These are phyloP conservation scores for Kodamaea leandrae DNA, from an alignment of 805 yeast species.

Conservation along the genomic window DNA sequence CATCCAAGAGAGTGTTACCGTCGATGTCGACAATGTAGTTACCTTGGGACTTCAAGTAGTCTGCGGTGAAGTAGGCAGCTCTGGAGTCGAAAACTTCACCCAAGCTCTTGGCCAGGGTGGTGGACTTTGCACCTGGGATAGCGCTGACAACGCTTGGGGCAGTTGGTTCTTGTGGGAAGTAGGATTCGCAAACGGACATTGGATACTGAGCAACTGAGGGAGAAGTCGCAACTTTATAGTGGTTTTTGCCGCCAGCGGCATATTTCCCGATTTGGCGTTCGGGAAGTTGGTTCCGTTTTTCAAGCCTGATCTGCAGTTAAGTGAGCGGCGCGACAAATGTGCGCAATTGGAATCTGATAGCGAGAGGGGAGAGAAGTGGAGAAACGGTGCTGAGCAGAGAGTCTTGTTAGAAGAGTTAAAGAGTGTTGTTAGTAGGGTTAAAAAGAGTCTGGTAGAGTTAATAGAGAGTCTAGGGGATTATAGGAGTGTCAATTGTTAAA, in stretches of 20 bases:
- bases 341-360: too few relatives aligned
- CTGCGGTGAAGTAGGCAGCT: conserved; percentile 73
- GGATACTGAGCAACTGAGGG: background rate
- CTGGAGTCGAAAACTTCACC: conserved; percentile 66
- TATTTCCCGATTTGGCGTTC: background rate
- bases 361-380: too few relatives aligned
- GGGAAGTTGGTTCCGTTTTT: background rate
- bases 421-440: too few relatives aligned
- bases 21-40: conserved; percentile 80
- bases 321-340: background rate
- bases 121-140: conserved; percentile 77
- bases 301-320: background rate
- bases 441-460: too few relatives aligned
- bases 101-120: conserved; percentile 50
- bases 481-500: too few relatives aligned
- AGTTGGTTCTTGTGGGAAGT: conserved; percentile 80
- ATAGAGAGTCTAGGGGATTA: too few relatives aligned
- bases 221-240: background rate
- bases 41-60: conserved; percentile 71
- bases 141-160: conserved; percentile 55
- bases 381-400: too few relatives aligned
- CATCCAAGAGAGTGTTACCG: conserved; percentile 72
- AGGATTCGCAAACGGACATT: conserved; percentile 48
- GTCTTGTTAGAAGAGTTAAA: too few relatives aligned
- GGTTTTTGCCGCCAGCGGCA: background rate